phyloP scores from a whole-genome alignment of 345 rosid genomes.

The Pseudoturritis turrita region DNA sequence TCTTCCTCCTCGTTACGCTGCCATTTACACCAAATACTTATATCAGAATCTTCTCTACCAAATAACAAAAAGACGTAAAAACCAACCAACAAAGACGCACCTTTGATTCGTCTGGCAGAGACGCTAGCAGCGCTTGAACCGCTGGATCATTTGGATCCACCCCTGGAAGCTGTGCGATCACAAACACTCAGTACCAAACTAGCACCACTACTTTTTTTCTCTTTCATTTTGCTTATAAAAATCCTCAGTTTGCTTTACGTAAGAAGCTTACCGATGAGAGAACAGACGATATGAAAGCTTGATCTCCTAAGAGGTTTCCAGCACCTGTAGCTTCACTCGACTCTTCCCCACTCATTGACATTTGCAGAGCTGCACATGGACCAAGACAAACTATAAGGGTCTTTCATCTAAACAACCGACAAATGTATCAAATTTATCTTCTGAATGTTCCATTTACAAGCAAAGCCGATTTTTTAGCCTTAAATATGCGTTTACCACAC shows the following conservation, averaged over 20 bases:
- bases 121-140: conserved; percentile 63
- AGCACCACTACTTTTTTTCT: not conserved
- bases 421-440: not conserved
- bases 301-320: conserved; percentile 50
- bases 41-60: conserved; percentile 4
- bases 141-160: conserved; percentile 80
- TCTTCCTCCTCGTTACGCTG: conserved; percentile 31
- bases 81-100: conserved; percentile 29
- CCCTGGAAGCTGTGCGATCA: conserved; percentile 66
- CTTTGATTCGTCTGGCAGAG: conserved; percentile 63
- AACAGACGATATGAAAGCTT: conserved; percentile 72
- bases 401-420: not conserved
- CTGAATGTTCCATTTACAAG: not conserved
- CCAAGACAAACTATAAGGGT: not conserved
- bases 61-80: not conserved
- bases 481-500: not conserved
- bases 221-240: not conserved
- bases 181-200: conserved; percentile 3
- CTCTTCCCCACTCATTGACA: conserved; percentile 54
- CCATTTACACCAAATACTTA: not conserved
- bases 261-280: conserved; percentile 58
- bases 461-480: not conserved
- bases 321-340: conserved; percentile 36
- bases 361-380: conserved; percentile 57
- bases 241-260: not conserved